A percentile compares a stretch with the other conserved stretches of the same genome.
Evolutionary conservation across 306 rosid species (phyloP).

Genomic region (Cucumis cinereus): DNA sequence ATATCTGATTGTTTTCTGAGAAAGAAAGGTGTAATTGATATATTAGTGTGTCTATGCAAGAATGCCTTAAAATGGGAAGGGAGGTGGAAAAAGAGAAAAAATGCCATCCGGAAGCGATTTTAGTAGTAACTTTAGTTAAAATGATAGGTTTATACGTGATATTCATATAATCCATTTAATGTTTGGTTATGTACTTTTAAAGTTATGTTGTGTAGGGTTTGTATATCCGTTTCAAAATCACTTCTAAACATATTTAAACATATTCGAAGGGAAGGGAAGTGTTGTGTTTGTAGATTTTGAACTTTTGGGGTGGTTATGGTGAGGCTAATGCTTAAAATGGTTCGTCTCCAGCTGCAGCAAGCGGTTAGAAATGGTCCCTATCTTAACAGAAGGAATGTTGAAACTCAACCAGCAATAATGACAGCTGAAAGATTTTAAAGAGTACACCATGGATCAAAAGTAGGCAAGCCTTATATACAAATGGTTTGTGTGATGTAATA

Average conservation of each 20-base stretch:
- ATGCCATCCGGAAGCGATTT: background rate
- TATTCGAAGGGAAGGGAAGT: too few species aligned
- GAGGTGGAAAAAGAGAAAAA: background rate
- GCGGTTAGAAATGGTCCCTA: slow-evolving; percentile 69
- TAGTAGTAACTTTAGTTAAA: too few species aligned
- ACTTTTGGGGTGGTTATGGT: background rate
- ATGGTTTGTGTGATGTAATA: background rate
- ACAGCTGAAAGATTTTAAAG: slow-evolving; percentile 70
- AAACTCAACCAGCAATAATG: slow-evolving; percentile 65
- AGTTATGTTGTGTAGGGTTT: too few species aligned
- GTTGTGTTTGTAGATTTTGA: background rate
- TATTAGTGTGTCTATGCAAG: background rate
- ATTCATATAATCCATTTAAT: background rate
- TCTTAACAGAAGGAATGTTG: slow-evolving; percentile 32
- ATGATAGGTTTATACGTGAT: too few species aligned
- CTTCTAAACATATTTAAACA: too few species aligned
- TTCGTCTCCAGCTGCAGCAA: slow-evolving; percentile 54
- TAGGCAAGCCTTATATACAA: background rate
- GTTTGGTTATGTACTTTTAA: too few species aligned
- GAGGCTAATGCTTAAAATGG: background rate
- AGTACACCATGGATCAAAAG: background rate
- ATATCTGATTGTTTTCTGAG: background rate
- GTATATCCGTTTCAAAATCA: too few species aligned
- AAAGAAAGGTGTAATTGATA: background rate
- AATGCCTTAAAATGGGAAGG: background rate